phyloP scores from a whole-genome alignment of 2,329 filamentous ascomycete species.

The Mycogone perniciosa region DNA sequence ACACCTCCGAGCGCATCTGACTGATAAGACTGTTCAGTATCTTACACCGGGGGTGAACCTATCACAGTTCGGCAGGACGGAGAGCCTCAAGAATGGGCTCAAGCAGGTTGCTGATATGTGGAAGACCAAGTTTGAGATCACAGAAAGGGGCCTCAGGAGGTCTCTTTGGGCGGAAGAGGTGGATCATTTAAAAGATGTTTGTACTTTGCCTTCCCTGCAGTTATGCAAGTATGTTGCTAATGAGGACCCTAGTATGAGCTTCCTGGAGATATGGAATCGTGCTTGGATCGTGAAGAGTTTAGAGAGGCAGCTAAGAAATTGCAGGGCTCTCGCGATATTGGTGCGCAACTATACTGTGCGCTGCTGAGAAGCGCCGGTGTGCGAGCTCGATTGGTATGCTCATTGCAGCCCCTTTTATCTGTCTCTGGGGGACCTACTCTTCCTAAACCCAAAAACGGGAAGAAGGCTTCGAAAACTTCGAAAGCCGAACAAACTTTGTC shows the following conservation, averaged over 20 bases:
- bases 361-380: conserved; percentile 78
- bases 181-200: conserved; percentile 53
- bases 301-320: conserved; percentile 59
- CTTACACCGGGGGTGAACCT: conserved; percentile 62
- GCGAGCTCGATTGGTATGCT: conserved; percentile 78
- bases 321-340: conserved; percentile 80
- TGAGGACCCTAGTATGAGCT: conserved; percentile 42
- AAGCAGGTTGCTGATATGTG: conserved; percentile 62
- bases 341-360: conserved; percentile 85
- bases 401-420: conserved; percentile 76
- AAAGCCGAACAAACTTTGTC: conserved; percentile 26
- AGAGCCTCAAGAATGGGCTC: conserved; percentile 74
- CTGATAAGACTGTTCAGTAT: conserved; percentile 57
- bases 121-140: conserved; percentile 63
- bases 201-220: conserved; percentile 13
- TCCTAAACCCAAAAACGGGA: conserved; percentile 31
- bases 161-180: conserved; percentile 69
- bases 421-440: conserved; percentile 46
- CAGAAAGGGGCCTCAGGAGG: conserved; percentile 60
- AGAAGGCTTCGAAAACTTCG: conserved; percentile 24
- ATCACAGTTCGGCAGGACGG: conserved; percentile 68
- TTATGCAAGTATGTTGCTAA: conserved; percentile 16
- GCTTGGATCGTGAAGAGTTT: conserved; percentile 68
- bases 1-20: conserved; percentile 57
- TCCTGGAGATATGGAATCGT: conserved; percentile 58